These are phyloP conservation scores for Senna tora DNA, from an alignment of 306 rosid species.

Conservation along the genomic window DNA sequence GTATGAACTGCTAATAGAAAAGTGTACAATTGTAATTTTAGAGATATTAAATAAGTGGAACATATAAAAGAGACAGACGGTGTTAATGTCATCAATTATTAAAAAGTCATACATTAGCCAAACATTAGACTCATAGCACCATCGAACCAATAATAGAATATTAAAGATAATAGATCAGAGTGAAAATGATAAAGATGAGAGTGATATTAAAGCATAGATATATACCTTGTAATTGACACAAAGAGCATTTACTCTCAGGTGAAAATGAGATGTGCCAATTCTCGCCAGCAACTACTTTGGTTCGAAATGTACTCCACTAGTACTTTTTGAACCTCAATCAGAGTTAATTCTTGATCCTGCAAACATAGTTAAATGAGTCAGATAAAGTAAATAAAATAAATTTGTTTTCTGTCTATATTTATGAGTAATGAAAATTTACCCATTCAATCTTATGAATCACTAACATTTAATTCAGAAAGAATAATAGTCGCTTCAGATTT, in stretches of 20 bases:
- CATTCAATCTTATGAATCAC: conserved; percentile 8
- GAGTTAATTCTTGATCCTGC: conserved; percentile 22
- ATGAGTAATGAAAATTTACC: neutral
- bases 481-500: no score
- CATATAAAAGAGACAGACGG: conserved; percentile 23
- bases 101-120: no score
- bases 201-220: neutral
- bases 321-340: conserved; percentile 3
- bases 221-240: conserved; percentile 11
- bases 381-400: neutral
- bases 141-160: no score
- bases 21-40: neutral
- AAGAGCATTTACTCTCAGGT: conserved; percentile 5
- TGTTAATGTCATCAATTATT: conserved; percentile 6
- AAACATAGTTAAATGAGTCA: conserved; percentile 9
- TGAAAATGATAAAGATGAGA: neutral
- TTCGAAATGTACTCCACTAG: conserved; percentile 17
- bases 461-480: neutral
- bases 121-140: no score
- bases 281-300: conserved; percentile 3
- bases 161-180: no score
- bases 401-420: no score
- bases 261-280: neutral
- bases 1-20: neutral
- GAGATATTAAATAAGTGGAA: conserved; percentile 23